Evolutionary conservation across 2,329 filamentous ascomycete species (phyloP), one percentile per base, ranked within the genome.

Genomic region (Phialocephala sp.): DNA sequence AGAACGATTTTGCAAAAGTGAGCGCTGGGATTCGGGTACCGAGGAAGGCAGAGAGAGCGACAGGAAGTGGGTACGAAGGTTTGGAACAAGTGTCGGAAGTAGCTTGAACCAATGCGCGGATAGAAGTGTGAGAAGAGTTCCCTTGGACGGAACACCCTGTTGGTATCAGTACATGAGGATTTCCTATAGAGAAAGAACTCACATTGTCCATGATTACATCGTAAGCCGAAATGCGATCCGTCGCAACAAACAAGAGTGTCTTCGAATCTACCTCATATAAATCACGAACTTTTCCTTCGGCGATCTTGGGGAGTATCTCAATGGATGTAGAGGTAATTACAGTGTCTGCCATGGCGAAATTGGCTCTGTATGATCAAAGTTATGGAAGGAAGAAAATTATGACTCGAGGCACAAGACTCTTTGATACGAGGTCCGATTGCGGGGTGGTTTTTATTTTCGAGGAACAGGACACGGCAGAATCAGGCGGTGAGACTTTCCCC

Each of bases 221-320:
- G 83, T 94, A 98, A 63, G 95, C 95, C 27, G 93, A 97, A 77
- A 97, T 95, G 71, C 95, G 90, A 81, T 97, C 94, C 15, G 92
- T 91, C 27, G 92, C 90, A 63, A 94, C 88, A 76, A 97, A 94
- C 64, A 97, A 89, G 4, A 97, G 86, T 2, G 87, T 90, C 15
- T 85, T 80, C 54, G 87, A 82, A 76, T 91, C 87, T 60, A 95
- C 81, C 68, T 87, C 84, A 78, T 92, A 96, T 47, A 96, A 84
- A 75, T 96, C 91, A 73, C 92, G 87, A 27, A 96, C 92, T 81
- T 96, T 96, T 72, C 83, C 82, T 41, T 77, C 76, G 43, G 75
- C 74, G 58, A 76, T 68, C 54, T 71, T 69, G 11, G 65, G 68
- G 15, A 75, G 65, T 35, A 47, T 60, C 36, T 68, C 64, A 11